Percentiles rank a stretch among this genome's conserved stretches.
These are phyloP conservation scores for Malbranchea cinnamomea DNA, from an alignment of 2,329 filamentous ascomycete species.

Conservation along the genomic window DNA sequence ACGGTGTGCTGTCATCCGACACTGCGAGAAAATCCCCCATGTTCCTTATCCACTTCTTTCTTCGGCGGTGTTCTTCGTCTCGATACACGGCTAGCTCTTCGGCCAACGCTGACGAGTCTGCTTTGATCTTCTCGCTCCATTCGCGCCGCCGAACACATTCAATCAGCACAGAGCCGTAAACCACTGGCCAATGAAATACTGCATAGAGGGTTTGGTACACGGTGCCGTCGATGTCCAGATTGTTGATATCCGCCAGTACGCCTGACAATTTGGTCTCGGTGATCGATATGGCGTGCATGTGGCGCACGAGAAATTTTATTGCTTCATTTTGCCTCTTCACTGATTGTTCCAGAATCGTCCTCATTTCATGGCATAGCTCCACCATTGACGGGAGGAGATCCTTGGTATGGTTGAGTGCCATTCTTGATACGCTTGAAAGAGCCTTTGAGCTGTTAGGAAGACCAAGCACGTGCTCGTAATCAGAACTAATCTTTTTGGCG, in stretches of 20 bases:
- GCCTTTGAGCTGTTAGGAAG: constrained; percentile 54
- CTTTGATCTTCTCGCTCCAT: constrained; percentile 82
- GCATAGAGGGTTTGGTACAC: constrained; percentile 68
- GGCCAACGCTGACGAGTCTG: constrained; percentile 71
- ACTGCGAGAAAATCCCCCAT: constrained; percentile 56
- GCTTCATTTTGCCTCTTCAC: constrained; percentile 54
- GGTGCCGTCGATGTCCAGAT: constrained; percentile 59
- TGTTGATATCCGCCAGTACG: constrained; percentile 56
- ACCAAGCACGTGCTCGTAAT: constrained; percentile 62
- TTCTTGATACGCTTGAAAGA: constrained; percentile 46
- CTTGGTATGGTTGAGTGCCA: constrained; percentile 47
- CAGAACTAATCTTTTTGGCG: constrained; percentile 70
- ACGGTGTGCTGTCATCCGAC: constrained; percentile 55
- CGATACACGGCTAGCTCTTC: constrained; percentile 88
- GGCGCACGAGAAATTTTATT: constrained; percentile 48
- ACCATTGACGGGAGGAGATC: constrained; percentile 47
- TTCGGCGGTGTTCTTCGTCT: constrained; percentile 78
- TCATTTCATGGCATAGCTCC: constrained; percentile 41
- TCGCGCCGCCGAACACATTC: constrained; percentile 77
- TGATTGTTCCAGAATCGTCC: constrained; percentile 32
- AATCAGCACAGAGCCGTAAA: constrained; percentile 77
- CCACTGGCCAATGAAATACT: constrained; percentile 68
- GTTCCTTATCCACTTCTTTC: constrained; percentile 79
- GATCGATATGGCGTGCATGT: constrained; percentile 69
- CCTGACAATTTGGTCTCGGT: constrained; percentile 62